Evolutionary conservation across 1,284 basidiomycete species (phyloP), one percentile per base, ranked within the genome.

Genomic region (Pterula multifida): DNA sequence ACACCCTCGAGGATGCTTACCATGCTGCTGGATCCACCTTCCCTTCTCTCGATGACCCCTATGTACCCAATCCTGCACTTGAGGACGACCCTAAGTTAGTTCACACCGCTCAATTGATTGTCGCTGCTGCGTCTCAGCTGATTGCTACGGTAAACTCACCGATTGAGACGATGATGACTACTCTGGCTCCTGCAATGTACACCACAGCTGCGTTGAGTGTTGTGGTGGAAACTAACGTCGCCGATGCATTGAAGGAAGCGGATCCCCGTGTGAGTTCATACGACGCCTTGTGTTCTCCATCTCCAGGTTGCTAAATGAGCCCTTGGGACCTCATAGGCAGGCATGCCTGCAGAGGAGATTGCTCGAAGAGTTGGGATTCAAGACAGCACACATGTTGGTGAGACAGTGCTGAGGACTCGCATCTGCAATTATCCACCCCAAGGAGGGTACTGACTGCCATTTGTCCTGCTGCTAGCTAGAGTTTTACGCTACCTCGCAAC

Each of bases 301-400:
- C 23, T 17, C 39, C 19, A 19, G 23, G 23, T 11, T 11, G 6
- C 17, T 9, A 24, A 9, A 19, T 19, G n/a, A 44, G 6, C 23
- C 19, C 39, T 6, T 13, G 26, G 13, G 11, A 44, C 19, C 23
- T 44, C 39, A 24, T 13, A 19, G 13, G 11, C 23, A 23, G 47
- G 47, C 4, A 4, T 49, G 11, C 47, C 36, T 21, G 47, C 36
- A 11, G 32, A 49, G 11, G 47, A 49, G 25, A 49, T 49, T 15
- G 25, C 47, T 36, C 12, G 4, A 36, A 36, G n/a, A n/a, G n/a
- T n/a, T n/a, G n/a, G n/a, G n/a, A n/a, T n/a, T n/a, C n/a, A n/a
- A n/a, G n/a, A n/a, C n/a, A n/a, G n/a, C n/a, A n/a, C n/a, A n/a
- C n/a, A n/a, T n/a, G n/a, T n/a, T n/a, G n/a, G n/a, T n/a, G n/a